Evolutionary conservation across 1,139 yeast species (phyloP).

Genomic region (Yamadazyma sp.): DNA sequence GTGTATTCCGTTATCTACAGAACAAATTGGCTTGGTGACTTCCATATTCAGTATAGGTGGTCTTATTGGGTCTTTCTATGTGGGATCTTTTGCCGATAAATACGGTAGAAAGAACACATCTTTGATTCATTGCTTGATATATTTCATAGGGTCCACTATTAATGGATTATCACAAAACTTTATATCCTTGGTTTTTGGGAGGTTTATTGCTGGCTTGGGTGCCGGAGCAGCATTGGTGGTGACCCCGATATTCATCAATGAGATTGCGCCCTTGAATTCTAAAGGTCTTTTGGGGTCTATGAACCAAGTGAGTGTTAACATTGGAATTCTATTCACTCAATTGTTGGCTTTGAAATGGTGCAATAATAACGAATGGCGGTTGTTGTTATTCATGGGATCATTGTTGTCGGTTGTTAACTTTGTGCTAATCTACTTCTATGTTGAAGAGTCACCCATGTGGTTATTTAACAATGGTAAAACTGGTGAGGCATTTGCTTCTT

Average conservation of each 20-base stretch:
- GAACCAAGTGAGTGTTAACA: conserved; percentile 82
- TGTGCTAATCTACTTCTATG: conserved; percentile 37
- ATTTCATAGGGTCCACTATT: conserved; percentile 65
- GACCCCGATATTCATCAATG: conserved; percentile 78
- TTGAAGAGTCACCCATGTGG: conserved; percentile 91
- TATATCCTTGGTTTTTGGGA: conserved; percentile 54
- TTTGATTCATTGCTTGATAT: conserved; percentile 54
- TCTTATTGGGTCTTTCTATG: conserved; percentile 68
- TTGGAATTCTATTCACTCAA: conserved; percentile 83
- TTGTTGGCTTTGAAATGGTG: conserved; percentile 68
- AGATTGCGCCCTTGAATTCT: conserved; percentile 65
- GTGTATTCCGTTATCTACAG: conserved; percentile 62
- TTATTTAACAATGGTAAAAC: conserved; percentile 40
- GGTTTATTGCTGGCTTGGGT: conserved; percentile 77
- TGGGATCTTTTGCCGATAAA: conserved; percentile 67
- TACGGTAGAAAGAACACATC: conserved; percentile 66
- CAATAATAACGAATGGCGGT: conserved; percentile 69
- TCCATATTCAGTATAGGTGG: conserved; percentile 89
- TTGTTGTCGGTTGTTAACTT: conserved; percentile 52
- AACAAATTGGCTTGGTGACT: conserved; percentile 77
- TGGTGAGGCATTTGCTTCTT: conserved; percentile 33
- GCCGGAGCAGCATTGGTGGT: conserved; percentile 88
- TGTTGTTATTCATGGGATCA: conserved; percentile 59
- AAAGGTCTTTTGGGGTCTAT: conserved; percentile 83
- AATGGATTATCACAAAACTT: conserved; percentile 54